Base-by-base conservation (phyloP, 108 stramenopile genomes). In the Licmophora abbreviata region DNA sequence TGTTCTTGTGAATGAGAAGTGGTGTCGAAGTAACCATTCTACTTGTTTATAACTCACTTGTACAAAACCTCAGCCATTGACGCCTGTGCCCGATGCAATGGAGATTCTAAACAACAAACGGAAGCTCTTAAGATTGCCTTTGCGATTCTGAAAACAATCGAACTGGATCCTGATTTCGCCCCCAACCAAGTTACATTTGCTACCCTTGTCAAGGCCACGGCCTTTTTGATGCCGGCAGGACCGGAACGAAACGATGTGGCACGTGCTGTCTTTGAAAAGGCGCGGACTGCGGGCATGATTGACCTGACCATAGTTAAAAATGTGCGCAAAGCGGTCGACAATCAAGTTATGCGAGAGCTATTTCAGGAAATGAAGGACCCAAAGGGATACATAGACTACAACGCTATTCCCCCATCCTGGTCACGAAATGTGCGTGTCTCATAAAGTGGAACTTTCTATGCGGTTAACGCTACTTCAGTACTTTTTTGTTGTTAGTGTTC, bases 91-190 rank as follows among this genome's bases (percentile, higher is more conserved):
- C 55, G 60, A 32, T 47, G 37, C 18, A 49, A 49, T n/a, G 70
- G 64, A 18, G 51, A 59, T 31, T 18, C 48, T 29, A 43, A 58
- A 38, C 35, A 71, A 58, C 47, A 67, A 49, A 52, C 43, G 36
- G 50, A 54, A 38, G 48, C 74, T 27, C 31, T 71, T 44, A 62
- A 75, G 46, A 72, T 72, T 52, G 64, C 71, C n/a, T 72, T 72
- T 60, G 71, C 71, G 1, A 56, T 72, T 36, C 51, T 65, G 34
- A 63, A 72, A 34, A 46, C 59, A 10, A 35, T 59, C 15, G 52
- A 58, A 37, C 29, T 56, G 11, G 59, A 61, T 21, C 29, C 42
- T n/a, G 29, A 33, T n/a, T 11, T 58, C 11, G 11, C 48, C 9
- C 27, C 59, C 4, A 55, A 55, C 32, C 4, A 41, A 11, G 17